phyloP scores from a whole-genome alignment of 305 asterid genomes.

The Fraxinus baroniana region DNA sequence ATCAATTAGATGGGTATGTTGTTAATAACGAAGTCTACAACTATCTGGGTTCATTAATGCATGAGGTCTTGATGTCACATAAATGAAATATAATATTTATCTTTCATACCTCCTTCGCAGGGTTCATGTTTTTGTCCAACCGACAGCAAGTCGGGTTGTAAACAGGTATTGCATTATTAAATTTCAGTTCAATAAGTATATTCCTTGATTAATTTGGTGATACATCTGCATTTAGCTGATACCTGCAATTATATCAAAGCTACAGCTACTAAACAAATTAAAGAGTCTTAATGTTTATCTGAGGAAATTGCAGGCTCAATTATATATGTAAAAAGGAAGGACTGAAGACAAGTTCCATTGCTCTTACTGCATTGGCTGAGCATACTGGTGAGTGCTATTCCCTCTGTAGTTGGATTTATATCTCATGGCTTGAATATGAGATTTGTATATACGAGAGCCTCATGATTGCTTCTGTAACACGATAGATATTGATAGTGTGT shows the following conservation, averaged over 20 bases:
- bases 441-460: constrained; percentile 1
- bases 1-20: not conserved
- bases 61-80: not conserved
- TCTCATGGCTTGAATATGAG: constrained; percentile 18
- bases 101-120: constrained; percentile 47
- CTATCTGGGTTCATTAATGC: not conserved
- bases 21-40: not conserved
- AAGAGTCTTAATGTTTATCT: constrained; percentile 21
- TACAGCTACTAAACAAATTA: constrained; percentile 22
- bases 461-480: not conserved
- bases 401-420: constrained; percentile 7
- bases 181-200: constrained; percentile 5
- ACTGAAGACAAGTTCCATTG: constrained; percentile 67
- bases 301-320: constrained; percentile 66
- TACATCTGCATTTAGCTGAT: constrained; percentile 18
- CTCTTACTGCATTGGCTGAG: constrained; percentile 79
- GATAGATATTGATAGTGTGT: not conserved
- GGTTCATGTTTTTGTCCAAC: constrained; percentile 91
- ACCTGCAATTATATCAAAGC: constrained; percentile 21
- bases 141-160: constrained; percentile 82
- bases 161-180: constrained; percentile 56
- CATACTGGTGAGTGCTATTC: constrained; percentile 61
- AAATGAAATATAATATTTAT: not conserved
- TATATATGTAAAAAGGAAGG: constrained; percentile 85
- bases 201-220: not conserved